These are phyloP conservation scores for Euphorbia celastroides DNA, from an alignment of 441 rosid species.

Conservation along the genomic window DNA sequence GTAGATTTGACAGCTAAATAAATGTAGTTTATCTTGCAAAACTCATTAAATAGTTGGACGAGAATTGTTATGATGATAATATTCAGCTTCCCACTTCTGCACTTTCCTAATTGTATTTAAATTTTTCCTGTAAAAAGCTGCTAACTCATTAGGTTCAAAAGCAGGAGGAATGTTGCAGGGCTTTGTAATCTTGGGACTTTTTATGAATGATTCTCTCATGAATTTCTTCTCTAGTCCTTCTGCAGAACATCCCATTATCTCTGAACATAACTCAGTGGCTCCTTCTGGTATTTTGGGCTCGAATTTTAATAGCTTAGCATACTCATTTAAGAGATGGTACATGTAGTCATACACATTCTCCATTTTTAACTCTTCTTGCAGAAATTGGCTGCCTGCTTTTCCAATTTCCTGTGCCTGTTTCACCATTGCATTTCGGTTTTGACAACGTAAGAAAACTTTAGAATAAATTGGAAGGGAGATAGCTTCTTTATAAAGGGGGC, in stretches of 20 bases:
- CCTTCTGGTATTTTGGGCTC: slow-evolving; percentile 40
- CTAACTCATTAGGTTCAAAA: slow-evolving; percentile 32
- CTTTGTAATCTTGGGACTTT: slow-evolving; percentile 30
- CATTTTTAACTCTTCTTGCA: slow-evolving; percentile 60
- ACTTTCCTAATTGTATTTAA: slow-evolving; percentile 36
- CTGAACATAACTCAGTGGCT: slow-evolving; percentile 52
- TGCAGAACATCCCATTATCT: slow-evolving; percentile 46
- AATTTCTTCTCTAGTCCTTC: slow-evolving; percentile 38
- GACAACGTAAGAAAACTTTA: background rate
- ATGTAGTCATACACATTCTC: slow-evolving; percentile 68
- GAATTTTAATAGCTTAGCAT: slow-evolving; percentile 54
- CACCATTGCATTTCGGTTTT: background rate
- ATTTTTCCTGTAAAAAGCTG: slow-evolving; percentile 37
- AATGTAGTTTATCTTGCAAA: background rate
- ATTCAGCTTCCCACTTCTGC: slow-evolving; percentile 52
- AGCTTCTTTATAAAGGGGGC: too few species aligned
- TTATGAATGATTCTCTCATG: slow-evolving; percentile 51
- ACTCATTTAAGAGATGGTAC: slow-evolving; percentile 66
- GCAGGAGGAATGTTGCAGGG: slow-evolving; percentile 66
- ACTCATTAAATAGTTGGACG: background rate
- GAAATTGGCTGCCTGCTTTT: slow-evolving; percentile 48
- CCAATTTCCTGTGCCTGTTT: slow-evolving; percentile 65
- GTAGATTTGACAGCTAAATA: background rate
- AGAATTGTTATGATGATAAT: slow-evolving; percentile 8
- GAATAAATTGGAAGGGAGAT: too few species aligned